Conservation (phyloP, 2,329 filamentous ascomycete species). For the Huntiella abstrusa region DNA sequence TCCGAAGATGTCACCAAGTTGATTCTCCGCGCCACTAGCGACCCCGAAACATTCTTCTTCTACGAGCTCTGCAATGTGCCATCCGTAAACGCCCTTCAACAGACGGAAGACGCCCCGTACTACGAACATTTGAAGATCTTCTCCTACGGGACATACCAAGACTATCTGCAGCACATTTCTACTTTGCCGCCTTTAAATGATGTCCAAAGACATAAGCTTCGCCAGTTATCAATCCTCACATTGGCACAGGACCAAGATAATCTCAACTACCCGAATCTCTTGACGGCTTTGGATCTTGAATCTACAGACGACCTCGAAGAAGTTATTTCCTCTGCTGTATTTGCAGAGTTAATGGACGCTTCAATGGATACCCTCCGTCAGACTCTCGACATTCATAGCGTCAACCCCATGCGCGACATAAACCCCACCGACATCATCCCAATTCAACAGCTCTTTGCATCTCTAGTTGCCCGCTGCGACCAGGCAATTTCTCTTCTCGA, state of each 20-base stretch:
- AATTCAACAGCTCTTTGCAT: constrained; percentile 48
- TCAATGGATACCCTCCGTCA: constrained; percentile 66
- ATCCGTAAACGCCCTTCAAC: constrained; percentile 54
- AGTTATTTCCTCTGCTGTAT: constrained; percentile 73
- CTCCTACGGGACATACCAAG: constrained; percentile 72
- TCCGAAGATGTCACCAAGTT: too few relatives aligned
- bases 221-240: constrained; percentile 73
- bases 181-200: constrained; percentile 52
- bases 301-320: constrained; percentile 58
- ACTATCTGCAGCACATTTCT: constrained; percentile 36
- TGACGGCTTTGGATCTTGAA: constrained; percentile 45
- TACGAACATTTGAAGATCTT: constrained; percentile 70
- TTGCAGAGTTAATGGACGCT: constrained; percentile 62
- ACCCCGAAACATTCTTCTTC: constrained; percentile 80
- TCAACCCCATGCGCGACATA: constrained; percentile 75
- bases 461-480: constrained; percentile 66
- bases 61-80: constrained; percentile 73
- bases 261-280: constrained; percentile 57
- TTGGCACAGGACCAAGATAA: constrained; percentile 49
- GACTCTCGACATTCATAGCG: constrained; percentile 56
- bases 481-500: constrained; percentile 24
- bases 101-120: constrained; percentile 28
- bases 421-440: constrained; percentile 49
- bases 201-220: constrained; percentile 65
- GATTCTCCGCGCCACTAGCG: constrained; percentile 48